Evolutionary conservation across 345 rosid species (phyloP).

Genomic region (Populus pruinosa): DNA sequence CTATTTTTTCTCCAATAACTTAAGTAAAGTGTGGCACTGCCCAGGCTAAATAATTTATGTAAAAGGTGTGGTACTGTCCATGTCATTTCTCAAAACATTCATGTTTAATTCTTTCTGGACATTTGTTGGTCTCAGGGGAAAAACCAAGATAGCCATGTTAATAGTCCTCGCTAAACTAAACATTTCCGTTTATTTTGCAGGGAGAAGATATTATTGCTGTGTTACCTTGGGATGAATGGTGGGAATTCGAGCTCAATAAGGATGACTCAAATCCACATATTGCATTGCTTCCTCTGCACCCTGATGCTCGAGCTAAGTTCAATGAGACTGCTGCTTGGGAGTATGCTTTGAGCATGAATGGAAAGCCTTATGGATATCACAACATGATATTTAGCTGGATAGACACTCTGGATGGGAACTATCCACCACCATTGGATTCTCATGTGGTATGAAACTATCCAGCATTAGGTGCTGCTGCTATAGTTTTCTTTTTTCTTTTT

Average conservation of each 20-base stretch:
- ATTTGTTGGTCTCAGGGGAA: not conserved
- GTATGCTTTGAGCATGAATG: constrained; percentile 84
- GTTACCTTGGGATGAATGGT: constrained; percentile 98
- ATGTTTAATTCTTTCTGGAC: not conserved
- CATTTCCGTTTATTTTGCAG: constrained; percentile 25
- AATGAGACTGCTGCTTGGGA: constrained; percentile 97
- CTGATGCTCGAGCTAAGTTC: constrained; percentile 77
- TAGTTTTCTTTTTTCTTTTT: no score
- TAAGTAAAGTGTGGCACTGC: not conserved
- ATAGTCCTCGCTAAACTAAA: not conserved
- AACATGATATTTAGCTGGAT: constrained; percentile 99
- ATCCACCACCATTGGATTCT: constrained; percentile 95
- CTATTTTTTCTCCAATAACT: not conserved
- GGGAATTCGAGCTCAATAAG: constrained; percentile 89
- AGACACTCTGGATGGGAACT: constrained; percentile 76
- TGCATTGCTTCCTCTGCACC: constrained; percentile 89
- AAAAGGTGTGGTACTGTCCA: not conserved
- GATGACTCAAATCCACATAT: constrained; percentile 93
- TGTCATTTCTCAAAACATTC: not conserved
- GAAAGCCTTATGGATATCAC: constrained; percentile 90
- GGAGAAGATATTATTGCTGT: constrained; percentile 85
- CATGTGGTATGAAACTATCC: constrained; percentile 56
- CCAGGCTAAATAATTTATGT: not conserved
- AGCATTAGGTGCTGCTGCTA: not conserved
- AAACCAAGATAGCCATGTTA: not conserved